Percentiles rank a stretch among this genome's conserved stretches.
Conservation (phyloP, 2,329 filamentous ascomycete genomes). For the Fusarium luffae region DNA sequence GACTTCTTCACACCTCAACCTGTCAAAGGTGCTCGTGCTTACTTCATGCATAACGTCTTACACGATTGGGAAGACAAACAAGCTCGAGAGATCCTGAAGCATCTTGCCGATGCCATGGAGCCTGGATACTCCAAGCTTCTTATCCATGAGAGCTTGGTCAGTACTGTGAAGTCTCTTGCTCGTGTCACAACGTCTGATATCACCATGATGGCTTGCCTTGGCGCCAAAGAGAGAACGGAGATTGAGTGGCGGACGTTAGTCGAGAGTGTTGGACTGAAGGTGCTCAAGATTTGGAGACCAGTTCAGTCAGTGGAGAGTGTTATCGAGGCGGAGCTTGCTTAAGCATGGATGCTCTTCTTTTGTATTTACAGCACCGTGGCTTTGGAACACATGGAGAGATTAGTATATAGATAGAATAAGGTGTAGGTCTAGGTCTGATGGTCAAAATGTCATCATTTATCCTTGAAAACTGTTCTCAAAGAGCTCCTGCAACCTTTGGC, state of each 20-base stretch:
- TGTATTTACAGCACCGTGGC: background rate
- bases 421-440: too few species aligned
- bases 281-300: slow-evolving; percentile 49
- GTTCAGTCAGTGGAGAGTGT: slow-evolving; percentile 45
- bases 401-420: background rate
- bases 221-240: slow-evolving; percentile 49
- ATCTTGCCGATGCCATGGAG: slow-evolving; percentile 40
- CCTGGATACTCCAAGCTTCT: slow-evolving; percentile 52
- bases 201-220: slow-evolving; percentile 49
- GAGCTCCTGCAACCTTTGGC: background rate
- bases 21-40: slow-evolving; percentile 54
- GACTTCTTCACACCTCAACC: slow-evolving; percentile 54
- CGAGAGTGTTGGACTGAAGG: slow-evolving; percentile 38
- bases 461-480: background rate
- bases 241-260: slow-evolving; percentile 47
- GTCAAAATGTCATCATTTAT: too few species aligned
- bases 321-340: slow-evolving; percentile 39
- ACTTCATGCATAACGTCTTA: slow-evolving; percentile 60
- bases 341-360: background rate
- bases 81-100: slow-evolving; percentile 48
- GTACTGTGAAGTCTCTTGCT: slow-evolving; percentile 43
- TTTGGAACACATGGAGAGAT: background rate
- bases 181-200: slow-evolving; percentile 50
- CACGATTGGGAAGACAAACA: slow-evolving; percentile 62
- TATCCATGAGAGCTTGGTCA: slow-evolving; percentile 52